Base-by-base conservation (phyloP, 2,329 filamentous ascomycete genomes). In the Monilinia aucupariae region DNA sequence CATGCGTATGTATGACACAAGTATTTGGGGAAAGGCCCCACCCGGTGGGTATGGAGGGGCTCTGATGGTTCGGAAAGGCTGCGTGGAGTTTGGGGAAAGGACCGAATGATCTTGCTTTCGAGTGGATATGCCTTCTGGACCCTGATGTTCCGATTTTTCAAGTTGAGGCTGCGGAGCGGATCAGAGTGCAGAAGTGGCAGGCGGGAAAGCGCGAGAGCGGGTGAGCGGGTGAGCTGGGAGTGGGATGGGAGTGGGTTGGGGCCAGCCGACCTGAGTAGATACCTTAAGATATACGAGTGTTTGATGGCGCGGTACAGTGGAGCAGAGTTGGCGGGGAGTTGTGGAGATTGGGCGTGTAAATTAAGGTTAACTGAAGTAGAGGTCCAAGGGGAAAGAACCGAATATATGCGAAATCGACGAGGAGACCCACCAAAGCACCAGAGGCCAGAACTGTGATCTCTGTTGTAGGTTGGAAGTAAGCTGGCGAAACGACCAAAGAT, bases 311-410 rank as follows among this genome's bases (percentile, higher is more conserved):
- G 8, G 20, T 27, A 39, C 2, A 54, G 53, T 47, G 53, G 20
- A 39, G 41, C 25, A 39, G 39, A 45, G 39, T 12, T 17, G 27
- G 39, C 53, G 39, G 53, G 39, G 7, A 32, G 27, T 45, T 7
- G 39, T 45, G 39, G 30, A 25, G 22, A 6, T 47, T 22, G 39
- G 39, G 20, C 27, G 32, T 41, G 13, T 6, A 17, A n/a, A 47
- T 20, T 32, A 15, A 17, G 30, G 32, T 27, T 45, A 22, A 27
- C 10, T 27, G 12, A 55, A 3, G 27, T 55, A 25, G 37, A 55
- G 39, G 52, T 8, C 20, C 52, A 55, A 3, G 52, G 52, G 52
- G 52, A 55, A 55, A 55, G 53, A 39, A 55, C 53, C 53, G 39
- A 55, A 32, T 55, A 43, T 55, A 30, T 22, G 37, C 7, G n/a